phyloP scores from a whole-genome alignment of 1,284 basidiomycete genomes.

The Hemileia vastatrix region DNA sequence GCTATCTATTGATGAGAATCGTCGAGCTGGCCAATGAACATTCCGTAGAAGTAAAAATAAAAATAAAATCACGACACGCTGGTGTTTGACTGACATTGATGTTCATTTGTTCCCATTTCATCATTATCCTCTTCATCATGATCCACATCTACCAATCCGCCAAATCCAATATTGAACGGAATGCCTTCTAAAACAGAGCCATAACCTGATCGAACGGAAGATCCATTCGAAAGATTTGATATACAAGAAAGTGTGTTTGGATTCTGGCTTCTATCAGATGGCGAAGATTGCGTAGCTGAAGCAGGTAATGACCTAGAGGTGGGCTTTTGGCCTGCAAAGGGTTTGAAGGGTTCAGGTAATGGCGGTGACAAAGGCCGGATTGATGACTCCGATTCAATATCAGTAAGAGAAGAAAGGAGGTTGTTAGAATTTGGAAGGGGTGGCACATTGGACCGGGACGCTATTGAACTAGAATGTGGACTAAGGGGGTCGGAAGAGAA shows the following conservation, averaged over 20 bases:
- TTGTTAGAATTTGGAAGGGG: not conserved
- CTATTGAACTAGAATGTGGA: too few relatives aligned
- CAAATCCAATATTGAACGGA: constrained; percentile 19
- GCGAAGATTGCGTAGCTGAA: not conserved
- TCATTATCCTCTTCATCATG: too few relatives aligned
- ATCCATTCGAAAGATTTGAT: not conserved
- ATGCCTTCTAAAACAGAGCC: constrained; percentile 21
- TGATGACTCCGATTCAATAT: too few relatives aligned
- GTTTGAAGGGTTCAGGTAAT: constrained; percentile 4
- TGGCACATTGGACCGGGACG: too few relatives aligned
- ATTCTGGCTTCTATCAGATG: not conserved
- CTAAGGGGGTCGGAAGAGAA: too few relatives aligned
- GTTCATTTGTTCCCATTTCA: too few relatives aligned
- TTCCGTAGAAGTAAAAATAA: too few relatives aligned
- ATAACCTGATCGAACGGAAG: constrained; percentile 10
- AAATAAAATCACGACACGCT: too few relatives aligned
- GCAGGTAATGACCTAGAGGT: not conserved
- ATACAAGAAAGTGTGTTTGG: not conserved
- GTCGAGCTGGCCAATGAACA: too few relatives aligned
- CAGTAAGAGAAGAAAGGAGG: not conserved
- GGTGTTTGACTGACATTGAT: too few relatives aligned
- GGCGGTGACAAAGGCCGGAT: not conserved
- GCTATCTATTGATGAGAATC: too few relatives aligned
- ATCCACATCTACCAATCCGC: too few relatives aligned
- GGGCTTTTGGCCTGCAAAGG: constrained; percentile 10